Percentiles rank a stretch among this genome's conserved stretches.
phyloP scores from a whole-genome alignment of 108 stramenopile genomes.

The Nannochloropsis oceanica region DNA sequence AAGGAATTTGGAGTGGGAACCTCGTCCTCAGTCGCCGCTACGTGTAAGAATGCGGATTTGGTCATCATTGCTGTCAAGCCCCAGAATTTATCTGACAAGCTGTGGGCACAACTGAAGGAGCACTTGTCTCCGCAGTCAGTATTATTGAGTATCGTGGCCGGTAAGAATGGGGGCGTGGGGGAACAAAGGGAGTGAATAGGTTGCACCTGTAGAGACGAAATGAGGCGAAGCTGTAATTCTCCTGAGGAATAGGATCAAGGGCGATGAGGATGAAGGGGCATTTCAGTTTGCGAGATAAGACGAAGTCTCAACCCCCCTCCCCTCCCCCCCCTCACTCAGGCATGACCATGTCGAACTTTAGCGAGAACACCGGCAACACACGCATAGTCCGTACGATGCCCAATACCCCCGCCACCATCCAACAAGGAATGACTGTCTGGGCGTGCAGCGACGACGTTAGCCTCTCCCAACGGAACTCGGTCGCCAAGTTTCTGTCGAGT shows the following conservation, averaged over 20 bases:
- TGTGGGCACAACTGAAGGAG: background rate
- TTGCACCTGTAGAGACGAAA: too few relatives aligned
- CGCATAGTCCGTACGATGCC: conserved; percentile 74
- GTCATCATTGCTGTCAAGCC: conserved; percentile 75
- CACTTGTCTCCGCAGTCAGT: background rate
- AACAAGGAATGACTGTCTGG: conserved; percentile 22
- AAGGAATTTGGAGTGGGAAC: conserved; percentile 11
- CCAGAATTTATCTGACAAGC: conserved; percentile 44
- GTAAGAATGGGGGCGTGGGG: background rate
- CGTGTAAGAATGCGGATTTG: conserved; percentile 49
- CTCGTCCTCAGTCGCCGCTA: background rate
- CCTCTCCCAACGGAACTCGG: conserved; percentile 43
- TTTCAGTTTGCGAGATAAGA: too few relatives aligned
- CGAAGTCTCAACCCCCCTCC: too few relatives aligned
- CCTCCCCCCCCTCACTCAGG: background rate
- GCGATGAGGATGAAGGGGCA: too few relatives aligned
- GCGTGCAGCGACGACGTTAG: conserved; percentile 49
- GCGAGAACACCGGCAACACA: background rate
- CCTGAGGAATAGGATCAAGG: too few relatives aligned
- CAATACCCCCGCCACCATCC: conserved; percentile 67
- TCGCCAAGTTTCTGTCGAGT: background rate
- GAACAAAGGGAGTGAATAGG: too few relatives aligned
- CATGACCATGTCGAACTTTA: background rate
- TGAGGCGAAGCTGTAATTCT: too few relatives aligned
- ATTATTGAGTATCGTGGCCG: conserved; percentile 24